Base-by-base conservation (phyloP, 768 basidiomycete species). In the Suillus subluteus region DNA sequence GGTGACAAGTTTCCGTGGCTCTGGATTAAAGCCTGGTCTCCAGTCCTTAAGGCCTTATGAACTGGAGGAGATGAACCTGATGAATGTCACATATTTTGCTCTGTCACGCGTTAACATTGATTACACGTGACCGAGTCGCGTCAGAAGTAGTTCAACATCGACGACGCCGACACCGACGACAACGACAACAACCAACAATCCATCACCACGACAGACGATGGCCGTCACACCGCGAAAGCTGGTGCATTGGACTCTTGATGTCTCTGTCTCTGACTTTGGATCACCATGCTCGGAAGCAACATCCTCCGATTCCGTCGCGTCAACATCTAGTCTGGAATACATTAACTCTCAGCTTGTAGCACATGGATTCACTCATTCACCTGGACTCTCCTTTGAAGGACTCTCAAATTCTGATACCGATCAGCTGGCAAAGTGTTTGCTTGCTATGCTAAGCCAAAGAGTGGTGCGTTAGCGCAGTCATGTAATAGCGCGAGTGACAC, bases 321-420 rank as follows among this genome's bases (percentile, higher is more conserved):
- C 86, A 8, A 78, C 81, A 0, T 90, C 90, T 4, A 90, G 85
- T 66, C 75, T 93, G 32, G 89, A 93, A 65, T 94, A 91, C 73
- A 83, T 95, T 73, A 95, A 94, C 73, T 81, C 89, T 23, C 94
- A 96, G 70, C 85, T 96, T 7, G 78, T 92, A 58, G 89, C 94
- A 3, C 94, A 95, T 79, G 94, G 94, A 9, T 95, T 91, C 70
- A 78, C 84, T 1, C 72, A 85, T 12, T 72, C 83, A 1, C 87
- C 89, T 0, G 93, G 94, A 0, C 77, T 95, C 23, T 86, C 82
- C 15, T 79, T 95, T 44, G 91, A 91, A 0, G 90, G 90, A 0
- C 76, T 90, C 15, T 82, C 86, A 0, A 82, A 82, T 58, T 74
- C 82, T 4, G 83, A 90, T 41, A 81, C 83, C 21, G 88, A 90